Conservation (phyloP, 164 flowering plant species). For the Warburgia ugandensis region DNA sequence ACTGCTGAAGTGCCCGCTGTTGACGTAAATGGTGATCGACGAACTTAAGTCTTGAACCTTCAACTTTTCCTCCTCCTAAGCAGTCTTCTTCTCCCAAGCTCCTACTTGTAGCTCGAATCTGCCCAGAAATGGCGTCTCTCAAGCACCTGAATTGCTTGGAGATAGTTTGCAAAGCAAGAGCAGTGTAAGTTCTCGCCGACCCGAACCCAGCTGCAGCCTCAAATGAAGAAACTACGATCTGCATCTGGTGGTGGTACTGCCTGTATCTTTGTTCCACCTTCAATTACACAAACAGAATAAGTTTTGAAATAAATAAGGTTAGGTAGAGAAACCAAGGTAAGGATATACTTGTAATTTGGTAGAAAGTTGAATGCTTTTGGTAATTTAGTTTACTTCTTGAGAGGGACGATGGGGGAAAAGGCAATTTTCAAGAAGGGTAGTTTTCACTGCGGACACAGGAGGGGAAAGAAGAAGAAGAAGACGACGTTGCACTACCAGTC, state of each 20-base stretch:
- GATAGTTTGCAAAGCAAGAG: constrained; percentile 81
- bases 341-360: too few species aligned
- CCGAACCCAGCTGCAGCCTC: constrained; percentile 86
- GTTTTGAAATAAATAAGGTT: neutral
- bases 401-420: too few species aligned
- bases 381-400: too few species aligned
- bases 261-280: constrained; percentile 96
- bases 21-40: constrained; percentile 84
- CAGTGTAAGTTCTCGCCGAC: constrained; percentile 84
- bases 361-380: neutral
- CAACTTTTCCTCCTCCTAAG: constrained; percentile 21
- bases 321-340: too few species aligned
- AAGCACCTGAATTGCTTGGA: constrained; percentile 89
- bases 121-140: constrained; percentile 71
- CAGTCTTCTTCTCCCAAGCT: constrained; percentile 73
- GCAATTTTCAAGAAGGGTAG: too few species aligned
- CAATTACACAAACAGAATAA: neutral
- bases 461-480: too few species aligned
- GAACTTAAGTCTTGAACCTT: constrained; percentile 59
- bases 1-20: constrained; percentile 84
- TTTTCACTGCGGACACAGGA: too few species aligned
- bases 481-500: too few species aligned
- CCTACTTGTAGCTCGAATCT: constrained; percentile 54
- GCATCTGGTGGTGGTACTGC: constrained; percentile 96
- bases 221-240: constrained; percentile 64